These are phyloP conservation scores for Suillus cothurnatus DNA, from an alignment of 768 basidiomycete species.

Conservation along the genomic window DNA sequence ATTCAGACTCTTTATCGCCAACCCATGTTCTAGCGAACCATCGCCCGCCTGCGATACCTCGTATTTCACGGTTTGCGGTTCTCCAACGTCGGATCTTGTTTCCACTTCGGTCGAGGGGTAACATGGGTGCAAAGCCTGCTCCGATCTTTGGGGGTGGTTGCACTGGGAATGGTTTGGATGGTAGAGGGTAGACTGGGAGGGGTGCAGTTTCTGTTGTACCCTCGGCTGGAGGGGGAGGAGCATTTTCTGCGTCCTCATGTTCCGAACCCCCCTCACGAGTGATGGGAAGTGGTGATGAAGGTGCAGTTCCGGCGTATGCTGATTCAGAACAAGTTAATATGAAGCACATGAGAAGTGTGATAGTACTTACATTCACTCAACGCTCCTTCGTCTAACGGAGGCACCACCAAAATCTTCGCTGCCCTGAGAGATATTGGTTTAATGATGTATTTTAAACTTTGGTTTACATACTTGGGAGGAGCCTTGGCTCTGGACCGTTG, in stretches of 20 bases:
- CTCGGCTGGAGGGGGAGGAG: slow-evolving; percentile 32
- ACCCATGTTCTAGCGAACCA: slow-evolving; percentile 85
- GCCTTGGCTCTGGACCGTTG: slow-evolving; percentile 37
- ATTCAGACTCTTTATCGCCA: slow-evolving; percentile 79
- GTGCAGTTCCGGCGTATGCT: slow-evolving; percentile 71
- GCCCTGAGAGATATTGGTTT: slow-evolving; percentile 28
- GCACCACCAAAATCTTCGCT: slow-evolving; percentile 29
- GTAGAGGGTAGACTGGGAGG: slow-evolving; percentile 75
- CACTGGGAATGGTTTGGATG: slow-evolving; percentile 82
- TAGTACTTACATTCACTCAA: slow-evolving; percentile 61
- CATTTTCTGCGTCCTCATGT: slow-evolving; percentile 40
- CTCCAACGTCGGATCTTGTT: slow-evolving; percentile 74
- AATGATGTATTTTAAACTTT: neutral
- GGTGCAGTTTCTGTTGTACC: slow-evolving; percentile 52
- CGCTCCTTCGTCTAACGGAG: slow-evolving; percentile 50
- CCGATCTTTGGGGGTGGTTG: slow-evolving; percentile 77
- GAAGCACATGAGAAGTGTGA: neutral
- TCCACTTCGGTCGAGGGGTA: slow-evolving; percentile 66
- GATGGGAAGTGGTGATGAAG: slow-evolving; percentile 65
- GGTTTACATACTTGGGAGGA: slow-evolving; percentile 31
- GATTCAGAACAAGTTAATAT: slow-evolving; percentile 8
- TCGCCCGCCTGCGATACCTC: slow-evolving; percentile 81
- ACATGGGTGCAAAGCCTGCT: slow-evolving; percentile 66
- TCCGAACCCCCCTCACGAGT: slow-evolving; percentile 46
- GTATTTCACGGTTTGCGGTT: slow-evolving; percentile 71